Evolutionary conservation across 495 filamentous ascomycete genomes (phyloP), one percentile per base, ranked within the genome.

Genomic region (Penicillium parvum): DNA sequence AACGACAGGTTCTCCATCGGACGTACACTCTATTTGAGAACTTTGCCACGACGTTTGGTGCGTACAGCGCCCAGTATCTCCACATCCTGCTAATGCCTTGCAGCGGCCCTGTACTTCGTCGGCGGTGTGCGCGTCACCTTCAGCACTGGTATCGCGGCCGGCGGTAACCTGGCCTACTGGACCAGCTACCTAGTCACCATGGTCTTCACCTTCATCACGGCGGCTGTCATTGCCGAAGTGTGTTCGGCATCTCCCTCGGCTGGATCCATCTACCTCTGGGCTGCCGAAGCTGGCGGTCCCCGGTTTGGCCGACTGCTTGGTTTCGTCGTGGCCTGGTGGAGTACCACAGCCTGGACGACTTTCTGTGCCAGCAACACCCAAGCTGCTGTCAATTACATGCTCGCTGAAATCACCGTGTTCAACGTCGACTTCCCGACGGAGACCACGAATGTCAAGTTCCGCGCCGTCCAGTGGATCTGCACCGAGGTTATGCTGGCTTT

Each of bases 301-400:
- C 60, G 66, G 18, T 78, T 64, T 52, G 75, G 75, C 7, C 55
- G 75, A 30, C 57, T 78, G 2, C 56, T 78, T 21, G 75, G 75
- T 6, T 77, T 78, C 51, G 60, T 76, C 25, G 75, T 77, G 22
- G 75, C 75, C 3, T 78, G 75, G 75, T 78, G 75, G 75, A 77
- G 73, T 59, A 77, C 74, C 7, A 78, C 75, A 2, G 75, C 75
- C 6, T 78, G 75, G 75, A 78, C 75, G 17, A 78, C 75, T 4
- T 78, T 78, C 45, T 73, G 69, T 49, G 71, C 71, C 5, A 74
- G 71, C 46, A 76, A 76, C 55, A 75, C 70, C 5, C 75, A 78
- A 45, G 60, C 74, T 18, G 70, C 75, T 1, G 65, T 59, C 4
- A 78, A 78, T 50, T 78, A 76, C 33, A 69, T 78, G 66, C 72